These are phyloP conservation scores for Medakamo hakoo DNA, from an alignment of 139 green algal genomes.

Conservation along the genomic window DNA sequence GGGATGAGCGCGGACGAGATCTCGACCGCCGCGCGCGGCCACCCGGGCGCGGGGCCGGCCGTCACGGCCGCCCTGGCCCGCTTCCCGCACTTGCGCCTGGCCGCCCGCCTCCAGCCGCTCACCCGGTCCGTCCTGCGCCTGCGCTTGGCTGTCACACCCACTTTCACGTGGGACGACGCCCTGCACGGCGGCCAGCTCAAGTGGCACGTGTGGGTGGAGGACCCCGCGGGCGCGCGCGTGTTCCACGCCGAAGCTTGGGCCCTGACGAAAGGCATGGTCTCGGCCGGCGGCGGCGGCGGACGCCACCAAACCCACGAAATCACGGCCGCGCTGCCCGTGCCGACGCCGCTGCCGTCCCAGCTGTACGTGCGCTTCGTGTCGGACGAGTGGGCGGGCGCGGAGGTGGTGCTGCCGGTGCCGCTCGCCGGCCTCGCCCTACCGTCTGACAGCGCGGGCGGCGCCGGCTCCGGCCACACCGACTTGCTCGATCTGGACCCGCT, in stretches of 20 bases:
- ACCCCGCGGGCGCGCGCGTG: slow-evolving; percentile 80
- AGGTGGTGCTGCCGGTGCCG: slow-evolving; percentile 39
- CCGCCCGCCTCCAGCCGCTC: slow-evolving; percentile 76
- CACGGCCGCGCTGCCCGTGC: neutral
- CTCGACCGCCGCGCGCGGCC: slow-evolving; percentile 53
- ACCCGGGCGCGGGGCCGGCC: slow-evolving; percentile 46
- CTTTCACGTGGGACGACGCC: slow-evolving; percentile 63
- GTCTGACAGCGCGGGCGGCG: slow-evolving; percentile 34
- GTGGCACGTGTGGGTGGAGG: slow-evolving; percentile 86
- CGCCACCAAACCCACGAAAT: neutral
- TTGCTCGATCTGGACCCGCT: slow-evolving; percentile 89
- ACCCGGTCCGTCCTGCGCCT: slow-evolving; percentile 85
- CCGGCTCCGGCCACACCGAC: slow-evolving; percentile 47
- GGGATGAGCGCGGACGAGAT: slow-evolving; percentile 78
- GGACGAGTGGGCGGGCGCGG: slow-evolving; percentile 61
- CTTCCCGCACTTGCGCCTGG: slow-evolving; percentile 66
- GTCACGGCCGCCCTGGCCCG: slow-evolving; percentile 32
- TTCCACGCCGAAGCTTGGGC: slow-evolving; percentile 81
- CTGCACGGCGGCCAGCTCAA: slow-evolving; percentile 44
- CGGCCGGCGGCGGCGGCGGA: neutral
- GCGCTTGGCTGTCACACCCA: slow-evolving; percentile 46
- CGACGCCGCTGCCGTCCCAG: slow-evolving; percentile 11
- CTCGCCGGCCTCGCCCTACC: slow-evolving; percentile 67
- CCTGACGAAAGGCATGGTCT: slow-evolving; percentile 72
- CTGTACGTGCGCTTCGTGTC: slow-evolving; percentile 54